Evolutionary conservation across 2,329 filamentous ascomycete genomes (phyloP), one percentile per base, ranked within the genome.

Genomic region (Colletotrichum limetticola): DNA sequence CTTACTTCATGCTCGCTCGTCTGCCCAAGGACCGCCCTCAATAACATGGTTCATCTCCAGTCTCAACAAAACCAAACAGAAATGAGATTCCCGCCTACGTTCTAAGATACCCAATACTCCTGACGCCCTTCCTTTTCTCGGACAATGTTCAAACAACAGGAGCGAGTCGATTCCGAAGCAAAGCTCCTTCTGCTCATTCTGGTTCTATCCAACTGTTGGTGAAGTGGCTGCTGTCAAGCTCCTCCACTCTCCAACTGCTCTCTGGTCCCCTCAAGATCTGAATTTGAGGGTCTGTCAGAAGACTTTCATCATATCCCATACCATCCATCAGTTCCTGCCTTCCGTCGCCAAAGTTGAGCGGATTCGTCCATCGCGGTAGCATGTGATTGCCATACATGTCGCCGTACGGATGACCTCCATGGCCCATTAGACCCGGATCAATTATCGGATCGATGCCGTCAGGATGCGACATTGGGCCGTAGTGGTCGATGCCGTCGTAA

Each of bases 171-270:
- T 35, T 19, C 9, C 19, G 4, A 12, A 35, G 49, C 19, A 16
- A 7, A 12, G 30, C 26, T 14, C 19, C 42, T 49, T 11, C 42
- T 26, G 26, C 52, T 74, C 77, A 76, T 62, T 79, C 79, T 12
- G 77, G 76, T 14, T 74, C 70, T 71, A 82, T 79, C 80, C 81
- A 83, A 42, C 74, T 37, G 78, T 78, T 69, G 37, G 37, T 42
- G 80, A 82, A 60, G 80, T 79, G 26, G 76, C 76, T 24, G 73
- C 75, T 78, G 9, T 80, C 80, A 9, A 84, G 68, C 24, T 81
- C 77, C 74, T 82, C 79, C 9, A 83, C 75, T 67, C 80, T 76
- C 82, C 82, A 84, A 63, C 82, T 82, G 12, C 75, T 76, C 37
- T 80, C 76, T 11, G 75, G 77, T 26, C 82, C 82, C 56, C 76